These are phyloP conservation scores for Sordariomycetes sp. DNA, from an alignment of 2,329 filamentous ascomycete genomes.

Conservation along the genomic window DNA sequence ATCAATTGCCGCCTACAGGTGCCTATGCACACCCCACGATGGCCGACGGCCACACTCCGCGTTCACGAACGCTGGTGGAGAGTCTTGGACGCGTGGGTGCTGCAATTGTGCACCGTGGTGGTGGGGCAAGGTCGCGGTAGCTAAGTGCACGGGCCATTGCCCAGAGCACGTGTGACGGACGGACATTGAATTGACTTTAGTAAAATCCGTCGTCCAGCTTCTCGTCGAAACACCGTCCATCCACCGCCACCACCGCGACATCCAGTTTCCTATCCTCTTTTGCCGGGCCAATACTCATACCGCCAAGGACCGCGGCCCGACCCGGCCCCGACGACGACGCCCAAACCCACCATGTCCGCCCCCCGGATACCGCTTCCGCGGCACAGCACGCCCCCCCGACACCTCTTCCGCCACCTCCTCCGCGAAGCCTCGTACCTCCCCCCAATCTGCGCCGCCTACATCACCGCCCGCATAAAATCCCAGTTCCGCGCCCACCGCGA, in stretches of 20 bases:
- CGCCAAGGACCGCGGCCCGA: not conserved
- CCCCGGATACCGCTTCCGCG: constrained; percentile 17
- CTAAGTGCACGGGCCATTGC: not conserved
- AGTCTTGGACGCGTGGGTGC: not conserved
- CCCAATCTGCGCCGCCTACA: constrained; percentile 28
- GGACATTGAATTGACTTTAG: not conserved
- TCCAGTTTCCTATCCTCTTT: not conserved
- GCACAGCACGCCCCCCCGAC: constrained; percentile 18
- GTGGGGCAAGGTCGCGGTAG: not conserved
- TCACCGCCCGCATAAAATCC: constrained; percentile 25
- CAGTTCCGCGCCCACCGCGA: constrained; percentile 29
- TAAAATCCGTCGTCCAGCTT: not conserved
- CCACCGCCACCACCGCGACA: not conserved
- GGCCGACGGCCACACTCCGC: too few relatives aligned
- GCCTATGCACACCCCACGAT: too few relatives aligned
- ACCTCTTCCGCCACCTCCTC: constrained; percentile 45
- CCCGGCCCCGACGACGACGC: not conserved
- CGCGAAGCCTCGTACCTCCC: constrained; percentile 49
- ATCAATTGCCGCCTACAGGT: too few relatives aligned
- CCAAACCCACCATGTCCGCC: not conserved
- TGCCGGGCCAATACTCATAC: not conserved
- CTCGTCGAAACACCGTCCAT: not conserved
- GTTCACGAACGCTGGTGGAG: too few relatives aligned
- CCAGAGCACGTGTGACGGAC: not conserved
- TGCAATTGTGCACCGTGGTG: too few relatives aligned